Percentiles rank a stretch among this genome's conserved stretches.
Conservation (phyloP, 176 grass and related monocot species). For the Ananas comosus region DNA sequence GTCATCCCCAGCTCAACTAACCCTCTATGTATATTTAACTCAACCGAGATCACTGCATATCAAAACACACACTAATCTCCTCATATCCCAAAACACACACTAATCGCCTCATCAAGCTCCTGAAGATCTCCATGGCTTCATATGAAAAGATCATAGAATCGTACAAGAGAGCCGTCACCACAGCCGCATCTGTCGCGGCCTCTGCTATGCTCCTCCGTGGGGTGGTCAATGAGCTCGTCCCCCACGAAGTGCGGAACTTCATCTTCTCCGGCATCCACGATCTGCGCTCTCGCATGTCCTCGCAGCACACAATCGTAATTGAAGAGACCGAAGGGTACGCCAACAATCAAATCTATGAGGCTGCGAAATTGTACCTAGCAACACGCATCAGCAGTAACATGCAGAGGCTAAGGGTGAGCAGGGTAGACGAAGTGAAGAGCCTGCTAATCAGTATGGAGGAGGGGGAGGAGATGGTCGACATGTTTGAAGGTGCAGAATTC, state of each 20-base stretch:
- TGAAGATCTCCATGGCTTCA: not conserved
- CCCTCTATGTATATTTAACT: no score
- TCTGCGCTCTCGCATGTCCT: not conserved
- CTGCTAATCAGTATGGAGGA: not conserved
- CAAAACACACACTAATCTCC: no score
- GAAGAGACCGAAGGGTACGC: conserved; percentile 4
- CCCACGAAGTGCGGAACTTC: not conserved
- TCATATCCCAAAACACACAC: no score
- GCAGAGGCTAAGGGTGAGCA: not conserved
- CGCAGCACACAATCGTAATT: conserved; percentile 3
- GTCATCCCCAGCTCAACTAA: no score
- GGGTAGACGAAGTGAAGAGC: not conserved
- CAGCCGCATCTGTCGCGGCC: not conserved
- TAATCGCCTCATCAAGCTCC: no score
- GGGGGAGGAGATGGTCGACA: not conserved
- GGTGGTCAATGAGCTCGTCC: not conserved
- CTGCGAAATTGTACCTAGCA: not conserved
- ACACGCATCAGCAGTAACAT: not conserved
- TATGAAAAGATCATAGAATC: not conserved
- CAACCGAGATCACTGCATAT: no score
- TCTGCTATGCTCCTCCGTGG: not conserved
- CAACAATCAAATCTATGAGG: not conserved
- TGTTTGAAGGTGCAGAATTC: not conserved
- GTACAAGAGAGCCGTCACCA: not conserved
- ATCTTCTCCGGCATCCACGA: not conserved